A percentile compares a stretch with the other conserved stretches of the same genome.
Conservation (phyloP, 805 yeast species). For the Sugiyamaella lignohabitans region DNA sequence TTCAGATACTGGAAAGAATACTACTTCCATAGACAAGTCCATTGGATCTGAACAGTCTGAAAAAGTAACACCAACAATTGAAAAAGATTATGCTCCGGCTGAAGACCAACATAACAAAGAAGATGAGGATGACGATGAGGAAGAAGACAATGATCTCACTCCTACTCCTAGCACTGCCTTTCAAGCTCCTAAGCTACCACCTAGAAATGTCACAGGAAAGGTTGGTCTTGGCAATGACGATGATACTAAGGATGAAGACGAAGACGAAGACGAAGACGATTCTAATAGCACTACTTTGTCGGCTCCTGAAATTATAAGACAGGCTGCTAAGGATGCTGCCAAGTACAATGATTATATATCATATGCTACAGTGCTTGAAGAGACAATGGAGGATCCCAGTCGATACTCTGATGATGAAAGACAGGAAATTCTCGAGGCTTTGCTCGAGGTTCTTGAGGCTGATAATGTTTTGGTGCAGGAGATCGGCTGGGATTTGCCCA, state of each 20-base stretch:
- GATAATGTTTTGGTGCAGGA: slow-evolving; percentile 50
- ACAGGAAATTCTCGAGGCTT: slow-evolving; percentile 36
- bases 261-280: slow-evolving; percentile 2
- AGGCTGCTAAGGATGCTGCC: slow-evolving; percentile 10
- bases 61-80: background rate
- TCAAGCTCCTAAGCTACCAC: no score
- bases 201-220: no score
- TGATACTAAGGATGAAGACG: slow-evolving; percentile 5
- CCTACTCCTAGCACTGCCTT: no score
- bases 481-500: slow-evolving; percentile 92
- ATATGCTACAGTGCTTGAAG: slow-evolving; percentile 66
- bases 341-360: slow-evolving; percentile 51
- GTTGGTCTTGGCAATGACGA: no score
- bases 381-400: slow-evolving; percentile 46
- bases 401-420: slow-evolving; percentile 46
- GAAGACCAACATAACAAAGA: background rate
- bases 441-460: slow-evolving; percentile 14
- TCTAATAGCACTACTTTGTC: background rate
- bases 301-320: slow-evolving; percentile 1
- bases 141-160: background rate
- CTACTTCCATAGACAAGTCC: background rate
- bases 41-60: background rate
- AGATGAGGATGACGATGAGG: background rate
- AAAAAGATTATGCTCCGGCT: background rate
- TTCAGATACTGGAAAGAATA: no score